These are phyloP conservation scores for Phytophthora pseudosyringae DNA, from an alignment of 352 stramenopile species.

Conservation along the genomic window DNA sequence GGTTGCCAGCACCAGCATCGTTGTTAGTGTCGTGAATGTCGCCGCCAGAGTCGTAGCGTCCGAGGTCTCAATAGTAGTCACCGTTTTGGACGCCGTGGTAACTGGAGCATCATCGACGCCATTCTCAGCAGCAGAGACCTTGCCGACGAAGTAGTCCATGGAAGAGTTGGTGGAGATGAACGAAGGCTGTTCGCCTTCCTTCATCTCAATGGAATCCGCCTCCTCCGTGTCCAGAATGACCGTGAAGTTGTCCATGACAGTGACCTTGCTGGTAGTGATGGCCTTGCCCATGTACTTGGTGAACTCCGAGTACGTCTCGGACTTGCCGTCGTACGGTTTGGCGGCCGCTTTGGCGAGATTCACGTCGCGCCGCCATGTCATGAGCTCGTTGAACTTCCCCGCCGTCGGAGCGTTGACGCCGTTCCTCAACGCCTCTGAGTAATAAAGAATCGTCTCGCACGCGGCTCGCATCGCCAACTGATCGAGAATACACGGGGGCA, in stretches of 20 bases:
- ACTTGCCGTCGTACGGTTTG: constrained; percentile 58
- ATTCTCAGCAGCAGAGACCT: constrained; percentile 30
- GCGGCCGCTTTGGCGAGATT: constrained; percentile 54
- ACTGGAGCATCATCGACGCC: constrained; percentile 19
- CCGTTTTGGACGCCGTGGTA: constrained; percentile 19
- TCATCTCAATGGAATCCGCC: constrained; percentile 37
- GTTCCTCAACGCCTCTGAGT: constrained; percentile 49
- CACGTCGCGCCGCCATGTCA: constrained; percentile 61
- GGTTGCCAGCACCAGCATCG: constrained; percentile 14
- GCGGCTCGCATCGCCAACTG: constrained; percentile 58
- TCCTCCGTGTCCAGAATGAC: constrained; percentile 38
- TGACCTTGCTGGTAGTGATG: constrained; percentile 47
- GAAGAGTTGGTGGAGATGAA: constrained; percentile 43
- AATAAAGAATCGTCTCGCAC: constrained; percentile 72
- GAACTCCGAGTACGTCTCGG: constrained; percentile 55
- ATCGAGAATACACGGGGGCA: constrained; percentile 58
- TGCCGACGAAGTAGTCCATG: constrained; percentile 38
- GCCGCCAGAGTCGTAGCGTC: neutral
- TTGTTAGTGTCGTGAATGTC: constrained; percentile 6
- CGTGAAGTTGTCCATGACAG: constrained; percentile 47
- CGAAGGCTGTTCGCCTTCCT: constrained; percentile 36
- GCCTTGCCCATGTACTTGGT: constrained; percentile 48
- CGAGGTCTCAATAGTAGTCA: constrained; percentile 23
- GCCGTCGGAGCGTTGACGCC: constrained; percentile 37
- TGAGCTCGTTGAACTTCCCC: constrained; percentile 51